These are phyloP conservation scores for Curvularia spicifera DNA, from an alignment of 2,329 filamentous ascomycete genomes.

Conservation along the genomic window DNA sequence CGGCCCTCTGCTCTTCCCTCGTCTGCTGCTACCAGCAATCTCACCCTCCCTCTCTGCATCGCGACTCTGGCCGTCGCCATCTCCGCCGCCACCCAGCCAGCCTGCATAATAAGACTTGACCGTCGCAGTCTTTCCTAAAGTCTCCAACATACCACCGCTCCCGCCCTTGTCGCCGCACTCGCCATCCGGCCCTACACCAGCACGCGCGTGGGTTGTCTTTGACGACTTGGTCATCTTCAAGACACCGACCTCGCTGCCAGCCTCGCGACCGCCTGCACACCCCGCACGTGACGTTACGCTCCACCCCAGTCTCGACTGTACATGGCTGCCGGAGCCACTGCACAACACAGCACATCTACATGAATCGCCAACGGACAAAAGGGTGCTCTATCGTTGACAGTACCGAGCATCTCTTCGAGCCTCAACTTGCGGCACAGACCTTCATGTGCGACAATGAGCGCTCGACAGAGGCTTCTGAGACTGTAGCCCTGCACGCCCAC, in stretches of 20 bases:
- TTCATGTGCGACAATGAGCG: conserved; percentile 54
- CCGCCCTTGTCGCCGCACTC: conserved; percentile 10
- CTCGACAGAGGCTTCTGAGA: conserved; percentile 41
- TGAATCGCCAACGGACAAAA: conserved; percentile 47
- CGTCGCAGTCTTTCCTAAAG: background rate
- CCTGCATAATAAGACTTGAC: conserved; percentile 8
- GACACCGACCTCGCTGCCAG: conserved; percentile 3
- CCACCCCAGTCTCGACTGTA: conserved; percentile 20
- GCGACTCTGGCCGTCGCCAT: background rate
- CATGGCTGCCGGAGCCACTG: conserved; percentile 30
- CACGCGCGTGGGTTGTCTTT: conserved; percentile 19
- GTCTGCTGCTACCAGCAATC: background rate
- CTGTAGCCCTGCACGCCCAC: conserved; percentile 55
- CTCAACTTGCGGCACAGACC: conserved; percentile 35
- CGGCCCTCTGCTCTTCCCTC: conserved; percentile 9
- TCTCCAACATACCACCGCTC: background rate
- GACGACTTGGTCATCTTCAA: conserved; percentile 4
- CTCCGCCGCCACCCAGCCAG: conserved; percentile 11
- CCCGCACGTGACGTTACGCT: conserved; percentile 1
- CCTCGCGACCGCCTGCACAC: conserved; percentile 1
- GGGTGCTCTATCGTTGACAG: conserved; percentile 42
- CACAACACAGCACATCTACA: conserved; percentile 33
- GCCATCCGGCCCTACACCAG: conserved; percentile 25
- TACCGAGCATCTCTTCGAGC: conserved; percentile 43
- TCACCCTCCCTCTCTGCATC: conserved; percentile 2